phyloP scores from a whole-genome alignment of 116 monocot species.

The Cymodocea nodosa region DNA sequence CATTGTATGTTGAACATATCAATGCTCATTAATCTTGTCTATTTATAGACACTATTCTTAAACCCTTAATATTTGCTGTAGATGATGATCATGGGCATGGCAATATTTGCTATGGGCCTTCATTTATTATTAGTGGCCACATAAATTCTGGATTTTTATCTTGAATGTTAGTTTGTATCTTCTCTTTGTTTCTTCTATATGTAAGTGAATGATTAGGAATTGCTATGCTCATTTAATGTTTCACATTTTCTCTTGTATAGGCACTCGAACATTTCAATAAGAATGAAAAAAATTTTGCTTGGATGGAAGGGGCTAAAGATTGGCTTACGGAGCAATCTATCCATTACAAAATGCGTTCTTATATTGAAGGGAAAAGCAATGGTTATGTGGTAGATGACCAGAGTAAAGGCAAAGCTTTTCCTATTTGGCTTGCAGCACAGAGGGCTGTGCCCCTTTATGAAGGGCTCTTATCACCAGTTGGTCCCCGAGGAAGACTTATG shows the following conservation, averaged over 20 bases:
- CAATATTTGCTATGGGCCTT: too few species aligned
- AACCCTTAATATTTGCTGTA: too few species aligned
- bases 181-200: too few species aligned
- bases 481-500: conserved; percentile 83
- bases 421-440: conserved; percentile 94
- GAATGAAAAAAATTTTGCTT: conserved; percentile 17
- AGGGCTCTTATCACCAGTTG: conserved; percentile 73
- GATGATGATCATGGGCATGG: too few species aligned
- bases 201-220: too few species aligned
- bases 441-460: conserved; percentile 74
- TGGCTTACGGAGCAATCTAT: conserved; percentile 66
- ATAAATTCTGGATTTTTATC: too few species aligned
- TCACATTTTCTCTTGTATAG: conserved; percentile 16
- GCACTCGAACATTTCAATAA: conserved; percentile 34
- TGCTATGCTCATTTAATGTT: neutral
- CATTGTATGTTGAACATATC: too few species aligned
- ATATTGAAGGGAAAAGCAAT: conserved; percentile 13
- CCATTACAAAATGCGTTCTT: conserved; percentile 19
- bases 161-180: too few species aligned
- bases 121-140: too few species aligned
- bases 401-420: conserved; percentile 32
- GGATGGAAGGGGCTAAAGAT: conserved; percentile 49
- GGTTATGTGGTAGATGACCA: conserved; percentile 19
- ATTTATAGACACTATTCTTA: too few species aligned
- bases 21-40: too few species aligned